Evolutionary conservation across 192 early-diverging fungal genomes (phyloP).

Genomic region (Gamsiella multidivaricata): DNA sequence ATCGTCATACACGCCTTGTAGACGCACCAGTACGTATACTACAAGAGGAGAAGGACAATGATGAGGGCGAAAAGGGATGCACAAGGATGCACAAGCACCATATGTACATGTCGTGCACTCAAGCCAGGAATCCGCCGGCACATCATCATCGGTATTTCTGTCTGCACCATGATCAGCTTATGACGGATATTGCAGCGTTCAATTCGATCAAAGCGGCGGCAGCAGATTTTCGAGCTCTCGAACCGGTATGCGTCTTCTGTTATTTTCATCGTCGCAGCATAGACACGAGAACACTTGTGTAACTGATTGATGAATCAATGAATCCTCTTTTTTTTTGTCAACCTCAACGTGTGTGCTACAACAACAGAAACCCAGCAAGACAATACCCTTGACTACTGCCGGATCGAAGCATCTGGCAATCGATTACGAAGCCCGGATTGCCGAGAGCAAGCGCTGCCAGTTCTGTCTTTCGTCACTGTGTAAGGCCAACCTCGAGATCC

Average conservation of each 20-base stretch:
- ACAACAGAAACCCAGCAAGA: background rate
- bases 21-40: background rate
- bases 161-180: constrained; percentile 42
- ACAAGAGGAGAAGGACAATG: background rate
- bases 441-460: constrained; percentile 37
- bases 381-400: constrained; percentile 8
- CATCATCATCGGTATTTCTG: constrained; percentile 41
- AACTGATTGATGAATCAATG: background rate
- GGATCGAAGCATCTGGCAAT: constrained; percentile 35
- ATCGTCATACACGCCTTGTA: background rate
- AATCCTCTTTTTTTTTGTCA: background rate
- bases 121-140: background rate
- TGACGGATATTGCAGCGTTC: constrained; percentile 31
- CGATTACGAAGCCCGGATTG: constrained; percentile 17
- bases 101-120: constrained; percentile 7
- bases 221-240: background rate
- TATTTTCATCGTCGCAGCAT: background rate
- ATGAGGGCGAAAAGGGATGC: background rate
- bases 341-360: too few relatives aligned
- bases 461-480: constrained; percentile 41
- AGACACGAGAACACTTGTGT: background rate
- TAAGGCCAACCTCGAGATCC: constrained; percentile 41
- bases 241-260: too few relatives aligned
- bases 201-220: background rate
- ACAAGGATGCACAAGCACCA: constrained; percentile 21